phyloP scores from a whole-genome alignment of 345 rosid genomes.

The Linum usitatissimum region DNA sequence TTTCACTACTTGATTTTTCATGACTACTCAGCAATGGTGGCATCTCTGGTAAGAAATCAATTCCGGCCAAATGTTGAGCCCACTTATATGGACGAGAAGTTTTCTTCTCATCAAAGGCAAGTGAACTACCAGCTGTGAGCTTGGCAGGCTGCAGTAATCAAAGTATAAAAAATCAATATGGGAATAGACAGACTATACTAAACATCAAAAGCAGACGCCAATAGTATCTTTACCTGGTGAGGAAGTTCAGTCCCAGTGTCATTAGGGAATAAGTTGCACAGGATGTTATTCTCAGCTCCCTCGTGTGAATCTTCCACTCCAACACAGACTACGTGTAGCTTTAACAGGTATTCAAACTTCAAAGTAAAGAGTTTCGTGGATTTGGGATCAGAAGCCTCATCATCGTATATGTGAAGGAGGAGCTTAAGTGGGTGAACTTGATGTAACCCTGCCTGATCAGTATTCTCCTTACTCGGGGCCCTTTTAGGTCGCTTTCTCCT shows the following conservation, averaged over 20 bases:
- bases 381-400: slow-evolving; percentile 51
- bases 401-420: slow-evolving; percentile 50
- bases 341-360: slow-evolving; percentile 66
- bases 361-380: slow-evolving; percentile 41
- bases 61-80: slow-evolving; percentile 94
- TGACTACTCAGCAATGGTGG: slow-evolving; percentile 47
- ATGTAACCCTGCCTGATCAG: slow-evolving; percentile 48
- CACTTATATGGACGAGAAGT: slow-evolving; percentile 77
- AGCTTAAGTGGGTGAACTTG: slow-evolving; percentile 66
- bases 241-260: slow-evolving; percentile 86
- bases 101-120: slow-evolving; percentile 47
- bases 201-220: neutral
- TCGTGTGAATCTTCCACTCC: slow-evolving; percentile 51
- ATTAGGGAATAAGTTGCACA: slow-evolving; percentile 70
- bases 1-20: slow-evolving; percentile 37
- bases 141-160: slow-evolving; percentile 62
- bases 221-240: slow-evolving; percentile 46
- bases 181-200: neutral
- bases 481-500: slow-evolving; percentile 66
- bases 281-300: slow-evolving; percentile 39
- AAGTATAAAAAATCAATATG: slow-evolving; percentile 10
- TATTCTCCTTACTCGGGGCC: slow-evolving; percentile 44
- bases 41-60: slow-evolving; percentile 82
- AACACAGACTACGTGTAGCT: slow-evolving; percentile 74
- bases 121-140: slow-evolving; percentile 46